Evolutionary conservation across 169 alveolate species (phyloP).

Genomic region (Babesia gibsoni): DNA sequence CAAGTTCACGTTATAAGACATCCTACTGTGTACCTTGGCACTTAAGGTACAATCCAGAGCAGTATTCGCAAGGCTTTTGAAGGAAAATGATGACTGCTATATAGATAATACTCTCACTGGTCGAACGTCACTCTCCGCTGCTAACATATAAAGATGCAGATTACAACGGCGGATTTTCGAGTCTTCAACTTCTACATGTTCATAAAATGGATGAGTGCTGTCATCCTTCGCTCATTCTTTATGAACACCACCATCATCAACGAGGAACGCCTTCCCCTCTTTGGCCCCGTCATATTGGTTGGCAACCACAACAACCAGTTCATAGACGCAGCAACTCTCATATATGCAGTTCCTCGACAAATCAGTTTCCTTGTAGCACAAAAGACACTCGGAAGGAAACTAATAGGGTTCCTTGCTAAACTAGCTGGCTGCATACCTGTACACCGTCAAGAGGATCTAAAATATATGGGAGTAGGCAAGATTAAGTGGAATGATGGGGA

Average conservation of each 20-base stretch:
- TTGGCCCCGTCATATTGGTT: slow-evolving; percentile 86
- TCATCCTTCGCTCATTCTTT: slow-evolving; percentile 71
- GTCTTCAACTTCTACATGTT: slow-evolving; percentile 66
- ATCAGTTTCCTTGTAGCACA: slow-evolving; percentile 83
- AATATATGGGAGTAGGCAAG: slow-evolving; percentile 81
- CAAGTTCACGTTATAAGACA: no score
- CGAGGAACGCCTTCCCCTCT: slow-evolving; percentile 86
- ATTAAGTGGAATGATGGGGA: slow-evolving; percentile 68
- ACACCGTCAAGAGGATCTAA: slow-evolving; percentile 83
- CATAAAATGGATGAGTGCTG: slow-evolving; percentile 64
- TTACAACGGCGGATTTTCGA: slow-evolving; percentile 56
- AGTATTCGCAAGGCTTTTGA: no score
- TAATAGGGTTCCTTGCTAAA: slow-evolving; percentile 83
- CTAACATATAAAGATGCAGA: slow-evolving; percentile 22
- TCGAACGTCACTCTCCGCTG: neutral
- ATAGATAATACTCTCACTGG: neutral
- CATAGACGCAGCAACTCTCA: slow-evolving; percentile 85
- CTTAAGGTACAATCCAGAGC: no score
- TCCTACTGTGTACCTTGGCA: no score
- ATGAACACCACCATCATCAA: slow-evolving; percentile 80
- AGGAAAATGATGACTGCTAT: neutral
- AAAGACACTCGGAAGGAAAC: slow-evolving; percentile 74
- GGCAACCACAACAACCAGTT: slow-evolving; percentile 91
- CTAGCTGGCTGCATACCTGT: slow-evolving; percentile 88
- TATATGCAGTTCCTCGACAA: slow-evolving; percentile 86